Base-by-base conservation (phyloP, 1,284 basidiomycete genomes). In the Tetrapyrgos nigripes region DNA sequence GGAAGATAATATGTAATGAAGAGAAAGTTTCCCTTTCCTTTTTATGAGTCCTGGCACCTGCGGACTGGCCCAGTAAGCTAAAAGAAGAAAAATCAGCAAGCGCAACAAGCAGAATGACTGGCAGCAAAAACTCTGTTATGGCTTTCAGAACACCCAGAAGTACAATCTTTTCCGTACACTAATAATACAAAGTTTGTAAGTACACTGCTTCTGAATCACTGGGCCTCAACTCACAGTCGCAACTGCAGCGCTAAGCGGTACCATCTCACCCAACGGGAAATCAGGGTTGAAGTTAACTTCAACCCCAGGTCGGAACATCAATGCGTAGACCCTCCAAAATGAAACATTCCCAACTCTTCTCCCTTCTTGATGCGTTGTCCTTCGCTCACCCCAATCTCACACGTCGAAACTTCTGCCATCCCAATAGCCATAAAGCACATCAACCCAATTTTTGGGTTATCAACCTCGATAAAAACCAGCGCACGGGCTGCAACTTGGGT, bases 281-380 rank as follows among this genome's bases (percentile, higher is more conserved):
- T 40, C 17, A 40, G 37, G 8, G 17, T 40, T n/a, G 37, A 51
- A 33, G 4, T n/a, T 23, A 3, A 51, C n/a, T 21, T 37, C 19
- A 21, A 23, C 21, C 11, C 37, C 14, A 13, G 11, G 11, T 14
- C 76, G 60, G 64, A 83, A 79, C 33, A 83, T 49, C 45, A 82
- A 61, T 80, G 75, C 2, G 80, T 75, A 35, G 81, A 84, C 3
- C 82, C 82, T 13, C 83, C 82, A 68, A 81, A 83, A 64, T 79
- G 81, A 73, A 83, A 83, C 77, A 76, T 78, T 54, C 82, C 82
- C 4, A 81, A 37, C 61, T 83, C 64, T 26, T 83, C 78, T 1
- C 83, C 81, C 64, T 81, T 80, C 56, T 73, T 73, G 13, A 82
- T 68, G 44, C 62, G 58, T 1, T 72, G 50, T 0, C 70, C 70